These are phyloP conservation scores for Acer yangbiense DNA, from an alignment of 345 rosid genomes.

Conservation along the genomic window DNA sequence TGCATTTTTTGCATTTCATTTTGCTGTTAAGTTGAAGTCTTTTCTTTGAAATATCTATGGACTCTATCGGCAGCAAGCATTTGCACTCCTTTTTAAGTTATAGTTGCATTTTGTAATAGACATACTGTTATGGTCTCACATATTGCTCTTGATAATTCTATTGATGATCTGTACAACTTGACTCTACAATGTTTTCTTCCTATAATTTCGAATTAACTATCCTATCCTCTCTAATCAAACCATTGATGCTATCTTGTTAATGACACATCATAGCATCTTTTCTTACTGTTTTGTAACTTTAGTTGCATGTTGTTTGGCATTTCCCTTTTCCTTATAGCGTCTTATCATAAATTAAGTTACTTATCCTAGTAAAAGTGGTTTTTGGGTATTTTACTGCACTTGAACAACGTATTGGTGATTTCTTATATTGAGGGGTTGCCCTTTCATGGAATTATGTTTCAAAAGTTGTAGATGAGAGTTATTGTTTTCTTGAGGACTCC, in stretches of 20 bases:
- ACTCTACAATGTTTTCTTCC: not conserved
- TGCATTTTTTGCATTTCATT: not conserved
- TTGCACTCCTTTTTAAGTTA: not conserved
- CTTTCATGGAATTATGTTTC: not conserved
- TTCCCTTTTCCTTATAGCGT: not conserved
- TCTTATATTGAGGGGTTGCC: not conserved
- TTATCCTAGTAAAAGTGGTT: not conserved
- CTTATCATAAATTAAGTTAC: not conserved
- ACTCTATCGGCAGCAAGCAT: not conserved
- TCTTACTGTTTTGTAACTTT: not conserved
- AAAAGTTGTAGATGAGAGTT: not conserved
- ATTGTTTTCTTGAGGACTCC: conserved; percentile 1
- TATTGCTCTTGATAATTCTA: not conserved
- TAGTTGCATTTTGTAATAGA: conserved; percentile 1
- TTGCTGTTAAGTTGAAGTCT: not conserved
- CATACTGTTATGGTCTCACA: not conserved
- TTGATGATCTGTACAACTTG: not conserved
- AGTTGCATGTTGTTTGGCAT: not conserved
- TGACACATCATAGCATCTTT: not conserved
- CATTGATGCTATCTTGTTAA: not conserved
- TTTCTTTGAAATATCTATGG: not conserved
- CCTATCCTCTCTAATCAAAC: not conserved
- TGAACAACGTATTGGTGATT: not conserved
- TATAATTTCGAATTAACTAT: not conserved
- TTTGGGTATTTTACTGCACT: not conserved